These are phyloP conservation scores for Ramaria rubella DNA, from an alignment of 768 basidiomycete genomes.

Conservation along the genomic window DNA sequence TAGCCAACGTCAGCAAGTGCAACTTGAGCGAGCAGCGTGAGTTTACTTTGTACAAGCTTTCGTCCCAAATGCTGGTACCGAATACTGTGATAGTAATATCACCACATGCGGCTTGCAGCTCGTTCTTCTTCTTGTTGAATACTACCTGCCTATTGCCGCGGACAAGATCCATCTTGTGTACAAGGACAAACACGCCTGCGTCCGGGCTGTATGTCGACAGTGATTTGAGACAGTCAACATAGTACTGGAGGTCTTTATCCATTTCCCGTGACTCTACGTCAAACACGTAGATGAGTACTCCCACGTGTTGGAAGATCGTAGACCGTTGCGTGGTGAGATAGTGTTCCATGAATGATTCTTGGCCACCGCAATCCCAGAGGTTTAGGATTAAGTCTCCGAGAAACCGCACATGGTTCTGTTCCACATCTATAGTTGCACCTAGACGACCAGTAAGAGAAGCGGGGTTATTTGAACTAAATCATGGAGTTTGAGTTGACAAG, in stretches of 20 bases:
- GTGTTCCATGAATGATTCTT: slow-evolving; percentile 96
- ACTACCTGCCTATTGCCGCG: slow-evolving; percentile 50
- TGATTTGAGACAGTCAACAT: slow-evolving; percentile 83
- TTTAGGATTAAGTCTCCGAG: slow-evolving; percentile 94
- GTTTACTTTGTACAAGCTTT: slow-evolving; percentile 85
- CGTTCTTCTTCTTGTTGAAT: slow-evolving; percentile 67
- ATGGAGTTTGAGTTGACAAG: slow-evolving; percentile 4
- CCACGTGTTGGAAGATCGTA: slow-evolving; percentile 96
- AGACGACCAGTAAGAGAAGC: slow-evolving; percentile 86
- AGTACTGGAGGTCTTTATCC: slow-evolving; percentile 84
- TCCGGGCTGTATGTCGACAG: slow-evolving; percentile 72
- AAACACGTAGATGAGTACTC: slow-evolving; percentile 97
- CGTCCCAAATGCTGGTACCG: slow-evolving; percentile 95
- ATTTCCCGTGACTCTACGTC: slow-evolving; percentile 86
- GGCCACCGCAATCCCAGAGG: slow-evolving; percentile 98
- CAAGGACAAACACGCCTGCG: slow-evolving; percentile 79
- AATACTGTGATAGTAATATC: slow-evolving; percentile 64
- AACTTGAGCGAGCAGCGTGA: slow-evolving; percentile 7
- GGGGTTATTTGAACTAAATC: slow-evolving; percentile 82
- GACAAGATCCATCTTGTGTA: slow-evolving; percentile 98
- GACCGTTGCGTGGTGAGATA: slow-evolving; percentile 87
- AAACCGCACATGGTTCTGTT: slow-evolving; percentile 95
- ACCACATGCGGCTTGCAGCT: slow-evolving; percentile 63
- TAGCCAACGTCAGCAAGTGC: slow-evolving; percentile 6
- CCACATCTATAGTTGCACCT: slow-evolving; percentile 96